phyloP scores from a whole-genome alignment of 2,329 filamentous ascomycete genomes.

The Erysiphe pulchra region DNA sequence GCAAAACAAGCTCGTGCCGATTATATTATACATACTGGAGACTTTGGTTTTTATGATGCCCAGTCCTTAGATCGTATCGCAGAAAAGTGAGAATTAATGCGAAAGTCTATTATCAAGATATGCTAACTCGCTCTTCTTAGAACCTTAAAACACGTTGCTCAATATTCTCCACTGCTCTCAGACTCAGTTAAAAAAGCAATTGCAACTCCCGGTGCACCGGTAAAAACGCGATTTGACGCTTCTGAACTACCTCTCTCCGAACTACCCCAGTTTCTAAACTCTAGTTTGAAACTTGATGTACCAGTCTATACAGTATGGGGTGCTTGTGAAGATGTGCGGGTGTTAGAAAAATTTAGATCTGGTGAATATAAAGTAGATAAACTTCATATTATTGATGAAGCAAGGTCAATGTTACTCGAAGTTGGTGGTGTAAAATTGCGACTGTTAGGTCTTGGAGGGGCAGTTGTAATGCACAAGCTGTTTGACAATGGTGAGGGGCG shows the following conservation, averaged over 20 bases:
- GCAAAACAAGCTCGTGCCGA: constrained; percentile 85
- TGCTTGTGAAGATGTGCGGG: constrained; percentile 91
- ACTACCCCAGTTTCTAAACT: constrained; percentile 66
- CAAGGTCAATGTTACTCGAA: constrained; percentile 83
- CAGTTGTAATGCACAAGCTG: constrained; percentile 98
- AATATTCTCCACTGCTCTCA: constrained; percentile 84
- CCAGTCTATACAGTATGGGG: constrained; percentile 98
- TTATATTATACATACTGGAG: constrained; percentile 95
- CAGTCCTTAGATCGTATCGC: constrained; percentile 89
- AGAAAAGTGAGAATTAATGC: constrained; percentile 47
- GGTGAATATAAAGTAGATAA: constrained; percentile 96
- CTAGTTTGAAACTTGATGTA: constrained; percentile 74
- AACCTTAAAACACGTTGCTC: constrained; percentile 91
- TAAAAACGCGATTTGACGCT: constrained; percentile 64
- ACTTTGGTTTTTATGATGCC: constrained; percentile 98
- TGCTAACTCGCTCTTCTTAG: constrained; percentile 20
- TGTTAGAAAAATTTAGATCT: constrained; percentile 89
- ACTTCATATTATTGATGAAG: constrained; percentile 94
- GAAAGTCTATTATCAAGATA: neutral
- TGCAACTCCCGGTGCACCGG: constrained; percentile 40
- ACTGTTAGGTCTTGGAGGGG: constrained; percentile 75
- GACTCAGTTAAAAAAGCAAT: constrained; percentile 49
- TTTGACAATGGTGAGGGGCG: constrained; percentile 96
- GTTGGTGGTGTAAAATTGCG: constrained; percentile 89
- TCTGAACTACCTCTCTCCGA: constrained; percentile 79